phyloP scores from a whole-genome alignment of 495 filamentous ascomycete genomes.

The Trypethelium eluteriae region DNA sequence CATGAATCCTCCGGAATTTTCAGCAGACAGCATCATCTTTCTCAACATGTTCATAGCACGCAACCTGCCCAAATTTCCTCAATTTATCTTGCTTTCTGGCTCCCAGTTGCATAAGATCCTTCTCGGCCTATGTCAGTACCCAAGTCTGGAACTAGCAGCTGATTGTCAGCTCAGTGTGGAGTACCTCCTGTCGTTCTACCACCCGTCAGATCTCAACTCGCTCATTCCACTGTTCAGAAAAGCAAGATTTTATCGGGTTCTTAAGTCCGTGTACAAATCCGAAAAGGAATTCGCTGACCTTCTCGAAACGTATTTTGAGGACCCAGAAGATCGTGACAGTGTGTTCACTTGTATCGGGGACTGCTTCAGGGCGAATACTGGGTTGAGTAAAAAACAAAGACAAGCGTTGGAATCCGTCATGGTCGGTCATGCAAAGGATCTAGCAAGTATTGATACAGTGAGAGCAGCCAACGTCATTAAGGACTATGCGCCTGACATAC shows the following conservation, averaged over 20 bases:
- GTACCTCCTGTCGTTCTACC: conserved; percentile 88
- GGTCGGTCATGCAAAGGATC: conserved; percentile 54
- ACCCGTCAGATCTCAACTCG: conserved; percentile 68
- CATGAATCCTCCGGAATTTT: conserved; percentile 67
- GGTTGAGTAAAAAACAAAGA: conserved; percentile 63
- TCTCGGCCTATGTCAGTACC: conserved; percentile 73
- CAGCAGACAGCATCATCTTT: conserved; percentile 77
- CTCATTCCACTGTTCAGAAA: conserved; percentile 70
- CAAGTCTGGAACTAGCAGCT: conserved; percentile 71
- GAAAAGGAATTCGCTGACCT: conserved; percentile 76
- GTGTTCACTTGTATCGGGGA: conserved; percentile 76
- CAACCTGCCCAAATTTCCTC: conserved; percentile 91
- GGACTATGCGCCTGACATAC: conserved; percentile 58
- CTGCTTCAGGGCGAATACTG: conserved; percentile 65
- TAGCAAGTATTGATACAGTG: conserved; percentile 61
- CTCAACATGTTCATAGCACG: conserved; percentile 97
- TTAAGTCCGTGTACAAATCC: conserved; percentile 77
- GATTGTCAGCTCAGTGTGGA: conserved; percentile 94
- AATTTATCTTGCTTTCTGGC: conserved; percentile 86
- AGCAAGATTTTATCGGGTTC: conserved; percentile 84
- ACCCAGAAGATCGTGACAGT: conserved; percentile 60
- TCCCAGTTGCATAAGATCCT: conserved; percentile 75
- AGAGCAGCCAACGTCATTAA: conserved; percentile 64
- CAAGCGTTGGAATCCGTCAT: conserved; percentile 69
- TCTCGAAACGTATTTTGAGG: conserved; percentile 76